Evolutionary conservation across 2,329 filamentous ascomycete species (phyloP).

Genomic region (Paracoccidioides brasiliensis): DNA sequence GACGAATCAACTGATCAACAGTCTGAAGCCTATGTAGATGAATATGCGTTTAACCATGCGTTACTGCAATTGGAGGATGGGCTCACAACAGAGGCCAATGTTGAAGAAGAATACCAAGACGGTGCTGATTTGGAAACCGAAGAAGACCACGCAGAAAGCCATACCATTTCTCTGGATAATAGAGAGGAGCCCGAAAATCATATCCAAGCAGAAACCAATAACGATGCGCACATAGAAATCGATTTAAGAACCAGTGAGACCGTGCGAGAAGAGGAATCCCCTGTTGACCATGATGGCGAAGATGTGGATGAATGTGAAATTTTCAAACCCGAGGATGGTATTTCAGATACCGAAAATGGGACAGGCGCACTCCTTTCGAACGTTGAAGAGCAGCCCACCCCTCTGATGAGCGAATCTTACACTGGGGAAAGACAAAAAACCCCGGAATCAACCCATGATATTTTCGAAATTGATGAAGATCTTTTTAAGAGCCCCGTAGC

Average conservation of each 20-base stretch:
- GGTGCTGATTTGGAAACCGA: background rate
- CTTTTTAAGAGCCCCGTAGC: slow-evolving; percentile 16
- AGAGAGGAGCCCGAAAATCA: background rate
- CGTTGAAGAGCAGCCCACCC: background rate
- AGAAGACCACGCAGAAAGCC: slow-evolving; percentile 1
- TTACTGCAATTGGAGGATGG: slow-evolving; percentile 7
- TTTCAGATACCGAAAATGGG: background rate
- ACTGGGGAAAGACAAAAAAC: slow-evolving; percentile 5
- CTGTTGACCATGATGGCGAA: background rate
- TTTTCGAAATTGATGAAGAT: slow-evolving; percentile 23
- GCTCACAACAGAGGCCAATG: slow-evolving; percentile 3
- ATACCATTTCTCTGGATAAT: background rate
- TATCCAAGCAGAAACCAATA: background rate
- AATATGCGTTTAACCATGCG: slow-evolving; percentile 1
- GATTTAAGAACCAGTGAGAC: slow-evolving; percentile 3
- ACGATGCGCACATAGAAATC: slow-evolving; percentile 4
- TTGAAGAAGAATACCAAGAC: slow-evolving; percentile 7
- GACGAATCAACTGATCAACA: slow-evolving; percentile 1
- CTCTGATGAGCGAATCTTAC: background rate
- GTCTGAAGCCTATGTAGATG: background rate
- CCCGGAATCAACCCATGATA: slow-evolving; percentile 17
- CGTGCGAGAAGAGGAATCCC: background rate
- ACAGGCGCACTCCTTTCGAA: background rate
- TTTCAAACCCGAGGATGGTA: slow-evolving; percentile 5
- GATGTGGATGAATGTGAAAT: slow-evolving; percentile 10